A percentile compares a stretch with the other conserved stretches of the same genome.
Conservation (phyloP, 2,329 filamentous ascomycete genomes). For the Diaporthe citrichinensis region DNA sequence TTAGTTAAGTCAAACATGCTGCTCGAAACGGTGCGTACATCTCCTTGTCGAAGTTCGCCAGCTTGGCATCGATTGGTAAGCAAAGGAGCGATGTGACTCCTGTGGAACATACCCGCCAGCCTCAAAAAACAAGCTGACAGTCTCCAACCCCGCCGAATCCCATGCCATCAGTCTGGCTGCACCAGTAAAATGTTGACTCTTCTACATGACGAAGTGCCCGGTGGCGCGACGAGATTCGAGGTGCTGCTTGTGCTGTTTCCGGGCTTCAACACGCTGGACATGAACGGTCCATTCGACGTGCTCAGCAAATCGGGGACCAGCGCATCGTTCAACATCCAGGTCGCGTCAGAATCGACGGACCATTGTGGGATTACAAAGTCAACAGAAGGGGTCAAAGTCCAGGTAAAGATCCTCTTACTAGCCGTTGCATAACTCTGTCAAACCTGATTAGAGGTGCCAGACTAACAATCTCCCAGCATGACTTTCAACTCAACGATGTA, state of each 20-base stretch:
- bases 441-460: no score
- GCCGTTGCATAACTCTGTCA: neutral
- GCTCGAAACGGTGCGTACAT: neutral
- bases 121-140: neutral
- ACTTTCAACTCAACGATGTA: neutral
- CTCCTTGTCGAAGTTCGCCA: neutral
- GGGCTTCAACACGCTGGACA: conserved; percentile 39
- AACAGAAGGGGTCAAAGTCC: conserved; percentile 6
- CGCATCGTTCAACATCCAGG: conserved; percentile 15
- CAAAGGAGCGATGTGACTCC: neutral
- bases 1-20: neutral
- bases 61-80: neutral
- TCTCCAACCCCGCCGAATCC: neutral
- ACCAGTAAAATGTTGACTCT: neutral
- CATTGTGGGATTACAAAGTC: neutral
- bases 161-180: neutral
- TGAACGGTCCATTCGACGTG: conserved; percentile 39
- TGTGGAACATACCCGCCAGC: neutral
- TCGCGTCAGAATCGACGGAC: conserved; percentile 29
- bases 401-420: neutral
- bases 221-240: neutral
- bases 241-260: conserved; percentile 22
- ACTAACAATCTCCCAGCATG: neutral
- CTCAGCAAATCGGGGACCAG: conserved; percentile 27
- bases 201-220: neutral